Evolutionary conservation across 441 rosid species (phyloP).

Genomic region (Dalechampia spathulata): DNA sequence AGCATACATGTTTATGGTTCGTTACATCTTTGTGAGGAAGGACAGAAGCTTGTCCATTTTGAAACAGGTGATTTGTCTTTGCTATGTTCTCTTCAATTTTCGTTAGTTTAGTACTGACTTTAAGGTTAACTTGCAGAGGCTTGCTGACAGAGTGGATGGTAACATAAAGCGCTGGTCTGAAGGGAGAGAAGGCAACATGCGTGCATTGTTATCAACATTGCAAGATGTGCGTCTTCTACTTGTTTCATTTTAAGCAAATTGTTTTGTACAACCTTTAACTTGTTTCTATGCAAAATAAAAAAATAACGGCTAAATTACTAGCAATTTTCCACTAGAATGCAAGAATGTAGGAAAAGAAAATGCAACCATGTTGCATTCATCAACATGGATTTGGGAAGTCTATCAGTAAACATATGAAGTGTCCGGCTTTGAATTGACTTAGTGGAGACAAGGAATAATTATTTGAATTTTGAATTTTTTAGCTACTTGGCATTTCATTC

Average conservation of each 20-base stretch:
- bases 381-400: background rate
- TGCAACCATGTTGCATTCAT: background rate
- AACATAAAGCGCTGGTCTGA: conserved; percentile 76
- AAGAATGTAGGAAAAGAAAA: background rate
- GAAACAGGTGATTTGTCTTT: background rate
- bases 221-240: conserved; percentile 42
- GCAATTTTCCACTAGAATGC: background rate
- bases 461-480: no score
- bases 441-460: no score
- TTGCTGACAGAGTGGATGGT: conserved; percentile 63
- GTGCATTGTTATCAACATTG: conserved; percentile 81
- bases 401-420: no score
- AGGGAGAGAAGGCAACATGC: conserved; percentile 93
- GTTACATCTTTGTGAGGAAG: background rate
- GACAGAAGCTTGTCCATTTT: background rate
- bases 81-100: background rate
- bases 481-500: no score
- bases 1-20: background rate
- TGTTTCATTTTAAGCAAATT: background rate
- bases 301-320: background rate
- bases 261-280: background rate
- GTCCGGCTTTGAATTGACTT: no score
- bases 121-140: conserved; percentile 46
- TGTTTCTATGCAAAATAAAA: conserved; percentile 2
- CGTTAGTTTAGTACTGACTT: conserved; percentile 1